These are phyloP conservation scores for Penicillium concentricum DNA, from an alignment of 2,329 filamentous ascomycete species.

Conservation along the genomic window DNA sequence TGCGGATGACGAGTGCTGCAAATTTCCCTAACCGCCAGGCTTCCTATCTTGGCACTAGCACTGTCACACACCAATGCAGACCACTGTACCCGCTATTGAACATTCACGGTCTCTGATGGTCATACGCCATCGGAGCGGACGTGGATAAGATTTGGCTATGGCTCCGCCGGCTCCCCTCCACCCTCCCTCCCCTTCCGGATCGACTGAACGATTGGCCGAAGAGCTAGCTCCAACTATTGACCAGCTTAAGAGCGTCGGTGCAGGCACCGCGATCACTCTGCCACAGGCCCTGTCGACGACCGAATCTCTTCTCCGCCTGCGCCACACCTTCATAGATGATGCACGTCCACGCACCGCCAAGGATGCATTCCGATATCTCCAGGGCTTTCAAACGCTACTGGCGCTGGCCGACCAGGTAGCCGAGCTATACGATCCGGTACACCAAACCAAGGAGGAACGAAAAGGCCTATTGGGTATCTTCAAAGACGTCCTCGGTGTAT, in stretches of 20 bases:
- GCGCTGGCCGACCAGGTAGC: constrained; percentile 68
- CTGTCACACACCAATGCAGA: constrained; percentile 35
- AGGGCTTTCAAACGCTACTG: constrained; percentile 74
- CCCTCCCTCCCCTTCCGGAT: constrained; percentile 31
- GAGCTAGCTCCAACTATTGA: constrained; percentile 41
- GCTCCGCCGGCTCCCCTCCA: constrained; percentile 26
- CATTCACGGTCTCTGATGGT: constrained; percentile 38
- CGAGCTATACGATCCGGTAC: constrained; percentile 68
- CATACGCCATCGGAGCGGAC: constrained; percentile 28
- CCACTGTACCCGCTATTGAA: constrained; percentile 31
- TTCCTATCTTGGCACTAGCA: constrained; percentile 14
- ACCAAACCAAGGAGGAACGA: constrained; percentile 60
- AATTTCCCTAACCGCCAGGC: constrained; percentile 4
- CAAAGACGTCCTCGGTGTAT: constrained; percentile 54
- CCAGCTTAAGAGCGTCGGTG: constrained; percentile 36
- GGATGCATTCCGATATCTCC: constrained; percentile 78
- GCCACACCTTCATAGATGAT: constrained; percentile 61
- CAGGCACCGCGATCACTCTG: constrained; percentile 29
- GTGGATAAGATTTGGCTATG: constrained; percentile 36
- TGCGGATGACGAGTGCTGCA: constrained; percentile 3
- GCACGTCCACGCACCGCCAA: constrained; percentile 55
- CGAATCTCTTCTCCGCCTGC: constrained; percentile 62
- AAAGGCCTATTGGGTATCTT: constrained; percentile 69
- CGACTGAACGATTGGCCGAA: constrained; percentile 35
- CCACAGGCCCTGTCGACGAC: constrained; percentile 46